Evolutionary conservation across 805 yeast species (phyloP), one percentile per base, ranked within the genome.

Genomic region (Saturnispora saitoi): DNA sequence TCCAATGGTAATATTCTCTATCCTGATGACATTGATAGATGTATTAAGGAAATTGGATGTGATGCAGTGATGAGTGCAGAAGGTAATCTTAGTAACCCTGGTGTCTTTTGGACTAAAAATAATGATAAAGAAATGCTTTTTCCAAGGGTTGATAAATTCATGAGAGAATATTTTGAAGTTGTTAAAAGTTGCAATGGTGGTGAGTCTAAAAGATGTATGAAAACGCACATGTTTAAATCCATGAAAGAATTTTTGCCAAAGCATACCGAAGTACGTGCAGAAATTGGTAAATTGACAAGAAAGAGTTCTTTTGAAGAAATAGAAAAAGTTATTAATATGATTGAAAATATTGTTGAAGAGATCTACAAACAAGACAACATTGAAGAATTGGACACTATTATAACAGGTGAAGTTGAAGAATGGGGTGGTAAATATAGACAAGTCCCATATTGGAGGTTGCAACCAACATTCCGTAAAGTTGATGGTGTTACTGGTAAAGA

Each of bases 11-110:
- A 93, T 65, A 78, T 93, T n/a, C 67, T 93, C 42, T 93, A 93
- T 59, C 86, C 95, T 0, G 85, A 82, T 39, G 98, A 93, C 62
- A 70, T 91, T 22, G 71, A 72, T 1, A 72, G 93, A 52, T 85
- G 96, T 62, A 62, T 79, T 40, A 72, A 71, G 2, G 74, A 69
- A 8, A 78, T 87, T 4, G 69, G 68, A 0, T 85, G 93, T 54
- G 97, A 93, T 66, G 96, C 89, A 0, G 93, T 93, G 15, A 93
- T 93, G 99, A 82, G 95, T 38, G 99, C 99, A 1, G 99, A 93
- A 65, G 96, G 96, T 1, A 89, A 89, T 60, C 69, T 93, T 32
- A 86, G 82, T 67, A 93, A 93, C 58, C 99, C 99, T 0, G 97
- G 95, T 6, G 80, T 90, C 1, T 91, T 93, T 63, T 77, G 81